Evolutionary conservation across 768 basidiomycete species (phyloP).

Genomic region (Tricholoma matsutake): DNA sequence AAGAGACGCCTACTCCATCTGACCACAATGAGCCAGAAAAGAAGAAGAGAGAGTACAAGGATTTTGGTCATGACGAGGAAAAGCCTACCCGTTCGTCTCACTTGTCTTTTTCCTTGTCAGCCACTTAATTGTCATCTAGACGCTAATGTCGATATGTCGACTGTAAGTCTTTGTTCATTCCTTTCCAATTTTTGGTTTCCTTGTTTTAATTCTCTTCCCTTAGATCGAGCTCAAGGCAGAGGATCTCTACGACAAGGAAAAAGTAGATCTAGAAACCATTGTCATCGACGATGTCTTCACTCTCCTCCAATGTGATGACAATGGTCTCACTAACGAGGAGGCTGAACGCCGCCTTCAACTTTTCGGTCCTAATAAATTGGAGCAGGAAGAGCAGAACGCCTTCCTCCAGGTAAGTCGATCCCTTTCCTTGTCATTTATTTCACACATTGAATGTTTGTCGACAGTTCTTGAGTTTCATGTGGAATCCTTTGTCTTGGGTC

Average conservation of each 20-base stretch:
- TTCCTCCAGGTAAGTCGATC: slow-evolving; percentile 68
- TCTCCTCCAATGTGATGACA: slow-evolving; percentile 85
- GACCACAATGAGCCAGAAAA: slow-evolving; percentile 52
- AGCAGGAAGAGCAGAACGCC: slow-evolving; percentile 85
- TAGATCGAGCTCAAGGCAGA: slow-evolving; percentile 89
- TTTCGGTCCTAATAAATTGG: slow-evolving; percentile 95
- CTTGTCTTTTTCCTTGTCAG: slow-evolving; percentile 15
- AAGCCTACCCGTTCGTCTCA: slow-evolving; percentile 64
- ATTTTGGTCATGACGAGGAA: slow-evolving; percentile 71
- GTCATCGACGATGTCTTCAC: slow-evolving; percentile 96
- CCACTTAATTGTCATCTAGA: slow-evolving; percentile 38
- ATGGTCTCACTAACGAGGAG: slow-evolving; percentile 75
- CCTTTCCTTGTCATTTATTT: slow-evolving; percentile 1
- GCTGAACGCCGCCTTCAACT: slow-evolving; percentile 81
- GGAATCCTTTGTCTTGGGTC: slow-evolving; percentile 99
- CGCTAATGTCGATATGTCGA: slow-evolving; percentile 85
- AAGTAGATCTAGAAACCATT: slow-evolving; percentile 97
- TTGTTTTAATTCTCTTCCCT: not conserved
- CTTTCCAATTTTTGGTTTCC: not conserved
- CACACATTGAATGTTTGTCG: slow-evolving; percentile 1
- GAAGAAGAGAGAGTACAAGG: slow-evolving; percentile 85
- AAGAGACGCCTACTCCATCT: slow-evolving; percentile 20
- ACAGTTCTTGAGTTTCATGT: slow-evolving; percentile 96
- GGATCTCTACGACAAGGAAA: slow-evolving; percentile 97
- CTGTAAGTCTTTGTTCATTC: slow-evolving; percentile 52